These are phyloP conservation scores for Striga asiatica DNA, from an alignment of 257 asterid species.

Conservation along the genomic window DNA sequence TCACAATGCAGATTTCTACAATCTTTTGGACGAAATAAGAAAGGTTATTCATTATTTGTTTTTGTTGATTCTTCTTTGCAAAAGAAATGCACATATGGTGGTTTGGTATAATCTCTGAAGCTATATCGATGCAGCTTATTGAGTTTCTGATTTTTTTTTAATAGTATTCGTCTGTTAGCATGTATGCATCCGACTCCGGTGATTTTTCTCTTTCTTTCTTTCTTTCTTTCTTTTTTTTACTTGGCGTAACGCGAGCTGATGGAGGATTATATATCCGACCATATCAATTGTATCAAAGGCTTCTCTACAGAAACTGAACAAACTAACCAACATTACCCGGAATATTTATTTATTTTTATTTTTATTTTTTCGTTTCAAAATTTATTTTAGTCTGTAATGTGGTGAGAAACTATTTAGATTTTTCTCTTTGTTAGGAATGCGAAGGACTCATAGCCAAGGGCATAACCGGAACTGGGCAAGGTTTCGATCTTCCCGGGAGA, in stretches of 20 bases:
- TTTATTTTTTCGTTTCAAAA: not conserved
- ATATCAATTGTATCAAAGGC: too few species aligned
- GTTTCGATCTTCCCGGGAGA: constrained; percentile 75
- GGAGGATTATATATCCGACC: too few species aligned
- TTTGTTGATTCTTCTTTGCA: not conserved
- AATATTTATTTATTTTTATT: too few species aligned
- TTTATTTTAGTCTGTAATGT: not conserved
- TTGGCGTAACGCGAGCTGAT: too few species aligned
- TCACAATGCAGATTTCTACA: constrained; percentile 74
- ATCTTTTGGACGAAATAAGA: constrained; percentile 66
- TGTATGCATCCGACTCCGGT: too few species aligned
- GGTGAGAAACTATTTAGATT: not conserved
- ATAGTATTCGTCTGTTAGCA: too few species aligned
- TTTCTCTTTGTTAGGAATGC: constrained; percentile 46
- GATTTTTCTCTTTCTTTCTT: too few species aligned
- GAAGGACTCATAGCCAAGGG: constrained; percentile 70
- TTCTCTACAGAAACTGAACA: too few species aligned
- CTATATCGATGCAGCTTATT: too few species aligned
- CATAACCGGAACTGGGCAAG: constrained; percentile 58
- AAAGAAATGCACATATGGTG: not conserved
- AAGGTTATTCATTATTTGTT: constrained; percentile 31
- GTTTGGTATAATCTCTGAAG: not conserved
- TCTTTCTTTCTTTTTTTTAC: too few species aligned
- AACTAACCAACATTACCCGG: too few species aligned
- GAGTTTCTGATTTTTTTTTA: too few species aligned